Evolutionary conservation across 169 alveolate species (phyloP), one percentile per base, ranked within the genome.

Genomic region (Cryptosporidium ubiquitum): DNA sequence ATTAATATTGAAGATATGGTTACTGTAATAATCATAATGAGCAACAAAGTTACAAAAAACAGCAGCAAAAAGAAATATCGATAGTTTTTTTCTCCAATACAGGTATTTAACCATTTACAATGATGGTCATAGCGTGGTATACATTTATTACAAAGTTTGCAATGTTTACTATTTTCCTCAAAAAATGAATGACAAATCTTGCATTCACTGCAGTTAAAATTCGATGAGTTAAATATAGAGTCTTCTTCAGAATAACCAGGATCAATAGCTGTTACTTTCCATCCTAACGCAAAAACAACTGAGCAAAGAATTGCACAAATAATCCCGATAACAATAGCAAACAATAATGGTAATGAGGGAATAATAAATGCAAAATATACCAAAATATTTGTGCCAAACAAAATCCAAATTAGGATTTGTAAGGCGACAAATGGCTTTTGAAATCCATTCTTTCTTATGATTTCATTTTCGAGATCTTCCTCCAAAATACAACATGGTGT

Each of bases 21-120:
- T 40, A 55, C 39, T 42, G 31, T 29, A 23, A 79, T 79, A 37
- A 79, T 79, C 12, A 40, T 37, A 2, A 39, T 20, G 16, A 79
- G 75, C 16, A 79, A 29, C 5, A 79, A 20, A 6, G 75, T 42
- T 10, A 79, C 89, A 58, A 79, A 79, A 79, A 64, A 61, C 39
- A 92, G n/a, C 49, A 74, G 23, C 33, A 91, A 85, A 61, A 91
- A 86, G 69, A 91, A 92, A 49, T 61, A 16, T 18, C 71, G 26
- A 85, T 95, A 95, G 85, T 95, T 95, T 39, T 70, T 91, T 26
- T 86, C 71, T 5, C 98, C 98, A 40, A 96, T 95, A 91, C 98
- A 96, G 71, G 95, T 96, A 86, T 96, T 94, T 69, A 96, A 93
- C 96, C 97, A 96, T 70, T 95, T 93, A 75, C 98, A 96, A 91